Conservation (phyloP, 805 yeast species). For the Metschnikowia proteae region DNA sequence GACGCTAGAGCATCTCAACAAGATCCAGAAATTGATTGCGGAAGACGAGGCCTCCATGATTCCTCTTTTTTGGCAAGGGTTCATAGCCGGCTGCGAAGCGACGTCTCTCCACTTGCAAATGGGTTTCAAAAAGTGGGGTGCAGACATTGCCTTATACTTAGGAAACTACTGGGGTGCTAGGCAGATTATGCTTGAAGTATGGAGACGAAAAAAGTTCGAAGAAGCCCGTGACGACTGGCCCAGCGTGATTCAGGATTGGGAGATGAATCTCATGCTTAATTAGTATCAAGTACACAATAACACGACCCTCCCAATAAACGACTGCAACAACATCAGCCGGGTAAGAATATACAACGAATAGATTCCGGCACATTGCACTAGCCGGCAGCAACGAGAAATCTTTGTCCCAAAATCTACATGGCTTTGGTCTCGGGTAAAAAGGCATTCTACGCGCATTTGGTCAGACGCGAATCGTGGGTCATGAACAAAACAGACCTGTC, state of each 20-base stretch:
- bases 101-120: constrained; percentile 53
- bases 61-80: constrained; percentile 87
- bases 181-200: constrained; percentile 80
- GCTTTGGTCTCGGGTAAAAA: not conserved
- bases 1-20: constrained; percentile 61
- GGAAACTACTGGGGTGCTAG: constrained; percentile 87
- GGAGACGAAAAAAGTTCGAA: constrained; percentile 66
- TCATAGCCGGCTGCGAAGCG: constrained; percentile 82
- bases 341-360: not conserved
- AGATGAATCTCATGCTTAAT: constrained; percentile 73
- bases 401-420: too few species aligned
- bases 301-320: not conserved
- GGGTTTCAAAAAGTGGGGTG: constrained; percentile 72
- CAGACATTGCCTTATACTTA: constrained; percentile 47
- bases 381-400: too few species aligned
- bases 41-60: constrained; percentile 56
- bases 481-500: not conserved
- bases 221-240: constrained; percentile 69
- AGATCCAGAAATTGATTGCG: constrained; percentile 55
- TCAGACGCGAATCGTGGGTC: not conserved
- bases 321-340: not conserved
- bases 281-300: constrained; percentile 14
- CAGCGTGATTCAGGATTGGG: constrained; percentile 78
- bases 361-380: too few species aligned
- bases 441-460: not conserved